A percentile compares a stretch with the other conserved stretches of the same genome.
Evolutionary conservation across 768 basidiomycete genomes (phyloP).

Genomic region (Tulasnella sp.): DNA sequence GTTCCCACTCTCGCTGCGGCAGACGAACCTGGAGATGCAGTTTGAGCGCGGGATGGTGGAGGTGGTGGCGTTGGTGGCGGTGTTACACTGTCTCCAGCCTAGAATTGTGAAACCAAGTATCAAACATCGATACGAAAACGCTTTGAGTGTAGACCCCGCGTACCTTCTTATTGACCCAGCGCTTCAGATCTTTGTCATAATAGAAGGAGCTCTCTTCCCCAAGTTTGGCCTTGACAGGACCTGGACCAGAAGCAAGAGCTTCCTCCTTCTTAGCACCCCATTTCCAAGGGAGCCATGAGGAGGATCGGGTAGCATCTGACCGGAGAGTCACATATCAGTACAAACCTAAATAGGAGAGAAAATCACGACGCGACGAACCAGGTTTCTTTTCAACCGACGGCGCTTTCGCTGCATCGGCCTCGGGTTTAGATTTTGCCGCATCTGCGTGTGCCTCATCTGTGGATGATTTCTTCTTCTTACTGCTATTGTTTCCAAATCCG

Average conservation of each 20-base stretch:
- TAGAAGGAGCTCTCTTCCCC: conserved; percentile 86
- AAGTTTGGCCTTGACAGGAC: conserved; percentile 81
- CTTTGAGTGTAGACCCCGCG: neutral
- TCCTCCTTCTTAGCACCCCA: conserved; percentile 47
- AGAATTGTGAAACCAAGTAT: conserved; percentile 13
- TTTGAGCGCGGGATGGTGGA: conserved; percentile 75
- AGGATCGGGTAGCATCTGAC: too few relatives aligned
- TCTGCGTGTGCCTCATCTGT: conserved; percentile 26
- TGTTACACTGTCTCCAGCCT: conserved; percentile 49
- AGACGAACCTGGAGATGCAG: conserved; percentile 58
- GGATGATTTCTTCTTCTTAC: conserved; percentile 28
- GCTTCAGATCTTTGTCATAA: conserved; percentile 88
- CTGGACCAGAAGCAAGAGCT: conserved; percentile 41
- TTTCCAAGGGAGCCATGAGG: conserved; percentile 71
- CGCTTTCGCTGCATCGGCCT: neutral
- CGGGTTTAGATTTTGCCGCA: conserved; percentile 21
- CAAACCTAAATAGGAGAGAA: conserved; percentile 3
- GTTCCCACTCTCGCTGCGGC: conserved; percentile 4
- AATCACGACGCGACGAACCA: neutral
- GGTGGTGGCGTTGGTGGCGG: conserved; percentile 72
- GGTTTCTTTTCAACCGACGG: conserved; percentile 14
- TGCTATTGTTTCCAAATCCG: conserved; percentile 72
- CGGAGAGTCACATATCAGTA: conserved; percentile 14
- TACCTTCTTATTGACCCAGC: conserved; percentile 94
- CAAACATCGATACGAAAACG: neutral